phyloP scores from a whole-genome alignment of 2,329 filamentous ascomycete species.

The Fusarium goolgardi region DNA sequence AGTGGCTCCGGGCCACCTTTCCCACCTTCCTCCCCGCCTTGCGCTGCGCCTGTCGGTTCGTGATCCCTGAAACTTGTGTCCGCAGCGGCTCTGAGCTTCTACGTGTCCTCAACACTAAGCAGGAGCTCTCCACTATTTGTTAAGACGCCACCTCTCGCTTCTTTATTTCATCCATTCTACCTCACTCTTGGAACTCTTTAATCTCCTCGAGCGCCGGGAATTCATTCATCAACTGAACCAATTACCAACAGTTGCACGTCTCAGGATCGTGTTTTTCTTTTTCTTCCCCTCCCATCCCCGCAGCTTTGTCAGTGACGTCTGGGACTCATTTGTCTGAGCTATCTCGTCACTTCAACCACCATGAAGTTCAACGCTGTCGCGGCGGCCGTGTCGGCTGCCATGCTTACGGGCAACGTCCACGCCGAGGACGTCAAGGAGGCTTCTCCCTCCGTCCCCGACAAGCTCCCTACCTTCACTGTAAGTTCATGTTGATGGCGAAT shows the following conservation, averaged over 20 bases:
- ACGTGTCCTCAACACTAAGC: conserved; percentile 52
- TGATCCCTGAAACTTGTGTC: conserved; percentile 46
- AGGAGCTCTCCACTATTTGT: conserved; percentile 46
- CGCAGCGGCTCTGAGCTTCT: conserved; percentile 45
- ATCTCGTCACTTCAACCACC: conserved; percentile 65
- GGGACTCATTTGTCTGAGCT: conserved; percentile 27
- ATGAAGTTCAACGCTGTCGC: conserved; percentile 90
- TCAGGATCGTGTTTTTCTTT: conserved; percentile 17
- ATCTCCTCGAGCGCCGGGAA: conserved; percentile 49
- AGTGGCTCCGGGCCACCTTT: conserved; percentile 32
- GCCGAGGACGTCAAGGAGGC: conserved; percentile 68
- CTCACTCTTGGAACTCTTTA: conserved; percentile 46
- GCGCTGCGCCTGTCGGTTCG: conserved; percentile 28
- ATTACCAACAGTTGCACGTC: conserved; percentile 10
- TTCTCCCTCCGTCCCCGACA: conserved; percentile 64
- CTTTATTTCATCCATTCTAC: conserved; percentile 40
- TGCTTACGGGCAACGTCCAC: conserved; percentile 76
- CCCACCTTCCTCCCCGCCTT: conserved; percentile 19
- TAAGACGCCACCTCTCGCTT: conserved; percentile 45
- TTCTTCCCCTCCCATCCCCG: conserved; percentile 16
- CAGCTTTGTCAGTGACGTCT: conserved; percentile 43
- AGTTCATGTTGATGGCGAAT: conserved; percentile 54
- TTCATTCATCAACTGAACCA: conserved; percentile 15
- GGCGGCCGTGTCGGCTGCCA: conserved; percentile 78
- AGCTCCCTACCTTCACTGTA: conserved; percentile 89